Base-by-base conservation (phyloP, 1,139 yeast genomes). In the Blastobotrys aristatus region DNA sequence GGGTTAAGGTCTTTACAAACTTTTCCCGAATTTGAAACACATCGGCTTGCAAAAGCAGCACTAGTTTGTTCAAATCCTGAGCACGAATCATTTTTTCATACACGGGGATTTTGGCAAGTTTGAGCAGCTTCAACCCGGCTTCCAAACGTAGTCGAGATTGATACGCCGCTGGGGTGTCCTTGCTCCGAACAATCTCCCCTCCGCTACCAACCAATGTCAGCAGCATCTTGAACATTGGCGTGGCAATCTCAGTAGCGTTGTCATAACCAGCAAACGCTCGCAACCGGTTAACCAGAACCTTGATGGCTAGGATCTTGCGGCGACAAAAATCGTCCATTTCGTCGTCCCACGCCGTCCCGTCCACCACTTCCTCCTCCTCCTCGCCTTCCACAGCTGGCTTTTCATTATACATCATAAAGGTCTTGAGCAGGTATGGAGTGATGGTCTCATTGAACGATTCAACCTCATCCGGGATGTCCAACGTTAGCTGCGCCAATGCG, bases 111-210 rank as follows among this genome's bases (percentile, higher is more conserved):
- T 78, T 76, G 1, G 90, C 87, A 27, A 89, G 63, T 57, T 84
- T 82, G 33, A 89, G 64, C 7, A 89, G 60, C 56, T 73, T 74
- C 38, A 76, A 60, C 0, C 95, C 96, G 0, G 95, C 92, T 24
- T 71, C 73, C 8, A 85, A 68, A 53, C 95, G 73, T 37, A 89
- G 66, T 53, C 79, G 76, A 53, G 80, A 74, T 56, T 82, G 83
- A 57, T 71, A 80, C 26, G 67, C 65, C 32, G 65, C 69, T 6
- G 96, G 95, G 0, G 96, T 84, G 13, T 70, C 65, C 40, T 71
- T 70, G 22, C 73, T 72, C 24, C 76, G 71, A 2, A 82, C 77
- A 24, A 89, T 75, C 59, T 89, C 96, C n/a, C 96, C 96, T 42
- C 85, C 84, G 61, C 84, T 84, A 2, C 82, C 79, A 42, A 89